Evolutionary conservation across 2,329 filamentous ascomycete genomes (phyloP).

Genomic region (Geoglossum cookeanum): DNA sequence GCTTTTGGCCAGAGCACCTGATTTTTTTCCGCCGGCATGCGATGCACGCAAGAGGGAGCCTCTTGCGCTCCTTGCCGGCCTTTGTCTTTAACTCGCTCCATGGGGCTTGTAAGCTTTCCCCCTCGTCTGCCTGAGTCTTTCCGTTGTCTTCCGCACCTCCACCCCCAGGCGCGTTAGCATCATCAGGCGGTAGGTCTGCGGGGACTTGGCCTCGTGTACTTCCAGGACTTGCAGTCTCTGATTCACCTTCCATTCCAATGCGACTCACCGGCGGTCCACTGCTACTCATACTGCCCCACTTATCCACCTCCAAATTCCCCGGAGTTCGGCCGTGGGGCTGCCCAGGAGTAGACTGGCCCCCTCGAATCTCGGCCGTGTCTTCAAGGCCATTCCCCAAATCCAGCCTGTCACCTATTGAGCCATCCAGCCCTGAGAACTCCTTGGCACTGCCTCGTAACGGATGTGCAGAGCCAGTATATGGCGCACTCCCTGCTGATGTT

Average conservation of each 20-base stretch:
- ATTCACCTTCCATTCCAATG: neutral
- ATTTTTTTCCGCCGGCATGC: slow-evolving; percentile 96
- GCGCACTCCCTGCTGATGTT: neutral
- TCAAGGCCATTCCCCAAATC: neutral
- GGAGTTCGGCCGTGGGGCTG: neutral
- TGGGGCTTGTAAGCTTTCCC: slow-evolving; percentile 19
- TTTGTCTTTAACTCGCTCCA: slow-evolving; percentile 36
- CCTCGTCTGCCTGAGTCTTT: slow-evolving; percentile 8
- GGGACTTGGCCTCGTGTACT: neutral
- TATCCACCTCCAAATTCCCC: neutral
- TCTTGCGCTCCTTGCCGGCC: slow-evolving; percentile 87
- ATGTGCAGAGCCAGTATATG: neutral
- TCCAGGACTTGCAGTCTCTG: neutral
- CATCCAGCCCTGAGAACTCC: neutral
- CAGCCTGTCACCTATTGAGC: neutral
- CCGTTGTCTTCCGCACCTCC: neutral
- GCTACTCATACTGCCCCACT: neutral
- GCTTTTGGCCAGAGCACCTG: slow-evolving; percentile 91
- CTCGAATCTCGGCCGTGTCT: neutral
- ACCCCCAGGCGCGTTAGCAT: neutral
- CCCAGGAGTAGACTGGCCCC: neutral
- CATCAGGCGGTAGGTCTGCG: neutral
- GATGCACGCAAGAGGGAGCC: slow-evolving; percentile 83
- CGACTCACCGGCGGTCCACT: neutral
- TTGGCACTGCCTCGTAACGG: neutral